Evolutionary conservation across 106 monocot species (phyloP).

Genomic region (Amphibolis antarctica): DNA sequence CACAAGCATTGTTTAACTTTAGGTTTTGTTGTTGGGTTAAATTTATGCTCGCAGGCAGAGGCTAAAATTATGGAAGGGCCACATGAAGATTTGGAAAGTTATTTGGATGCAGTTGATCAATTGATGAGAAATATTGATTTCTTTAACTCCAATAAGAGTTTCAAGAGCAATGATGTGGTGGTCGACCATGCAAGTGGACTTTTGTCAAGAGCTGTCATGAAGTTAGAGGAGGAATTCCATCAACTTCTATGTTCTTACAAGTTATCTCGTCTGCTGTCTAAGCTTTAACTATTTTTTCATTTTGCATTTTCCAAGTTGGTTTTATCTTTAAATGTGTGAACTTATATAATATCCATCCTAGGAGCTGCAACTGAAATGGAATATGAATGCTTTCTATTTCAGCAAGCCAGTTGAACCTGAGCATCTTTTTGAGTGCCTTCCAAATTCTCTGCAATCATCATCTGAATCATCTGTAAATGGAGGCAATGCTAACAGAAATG

Average conservation of each 20-base stretch:
- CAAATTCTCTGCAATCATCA: slow-evolving; percentile 43
- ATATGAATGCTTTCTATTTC: slow-evolving; percentile 19
- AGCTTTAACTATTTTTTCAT: background rate
- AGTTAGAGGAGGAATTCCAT: slow-evolving; percentile 41
- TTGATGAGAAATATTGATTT: slow-evolving; percentile 25
- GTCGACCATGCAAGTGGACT: slow-evolving; percentile 22
- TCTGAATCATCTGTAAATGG: slow-evolving; percentile 21
- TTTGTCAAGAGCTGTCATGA: slow-evolving; percentile 19
- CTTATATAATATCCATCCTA: background rate
- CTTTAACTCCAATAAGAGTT: slow-evolving; percentile 28
- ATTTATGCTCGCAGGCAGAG: slow-evolving; percentile 22
- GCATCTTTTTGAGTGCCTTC: slow-evolving; percentile 60
- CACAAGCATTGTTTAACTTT: no score
- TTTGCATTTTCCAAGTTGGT: background rate
- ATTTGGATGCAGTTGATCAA: slow-evolving; percentile 32
- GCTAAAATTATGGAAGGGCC: slow-evolving; percentile 33
- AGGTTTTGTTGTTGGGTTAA: background rate
- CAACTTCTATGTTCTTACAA: slow-evolving; percentile 23
- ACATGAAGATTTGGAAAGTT: slow-evolving; percentile 26
- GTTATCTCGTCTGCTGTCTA: slow-evolving; percentile 9
- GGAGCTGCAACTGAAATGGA: background rate
- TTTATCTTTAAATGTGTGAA: background rate
- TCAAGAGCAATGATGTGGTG: slow-evolving; percentile 28
- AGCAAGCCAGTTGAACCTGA: slow-evolving; percentile 80
- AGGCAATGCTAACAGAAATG: slow-evolving; percentile 26